Conservation (phyloP, 805 yeast species). For the Metschnikowia kunwiensis region DNA sequence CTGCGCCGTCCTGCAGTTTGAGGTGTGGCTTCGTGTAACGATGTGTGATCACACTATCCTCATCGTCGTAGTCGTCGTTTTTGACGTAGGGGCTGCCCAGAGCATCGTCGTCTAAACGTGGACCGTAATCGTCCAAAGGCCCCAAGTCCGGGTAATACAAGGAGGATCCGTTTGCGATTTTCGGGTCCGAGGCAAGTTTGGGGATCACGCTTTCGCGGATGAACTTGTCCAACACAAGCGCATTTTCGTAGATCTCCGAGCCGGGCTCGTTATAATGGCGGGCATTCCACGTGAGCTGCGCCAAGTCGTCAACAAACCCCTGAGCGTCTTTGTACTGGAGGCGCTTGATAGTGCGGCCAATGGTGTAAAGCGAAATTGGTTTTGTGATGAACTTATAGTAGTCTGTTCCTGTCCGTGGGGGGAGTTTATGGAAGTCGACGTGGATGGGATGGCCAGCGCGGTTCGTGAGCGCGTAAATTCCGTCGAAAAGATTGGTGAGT, state of each 20-base stretch:
- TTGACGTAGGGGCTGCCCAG: constrained; percentile 13
- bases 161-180: constrained; percentile 31
- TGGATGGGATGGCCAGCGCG: constrained; percentile 44
- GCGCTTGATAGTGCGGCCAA: constrained; percentile 57
- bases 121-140: constrained; percentile 38
- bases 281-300: constrained; percentile 89
- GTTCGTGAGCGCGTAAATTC: constrained; percentile 40
- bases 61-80: constrained; percentile 19
- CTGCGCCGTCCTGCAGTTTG: constrained; percentile 39
- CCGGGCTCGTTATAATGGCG: constrained; percentile 73
- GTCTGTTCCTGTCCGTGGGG: constrained; percentile 67
- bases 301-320: constrained; percentile 71
- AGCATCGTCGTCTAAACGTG: constrained; percentile 13
- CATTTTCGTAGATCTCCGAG: constrained; percentile 66
- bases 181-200: constrained; percentile 41
- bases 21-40: constrained; percentile 6
- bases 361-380: constrained; percentile 79
- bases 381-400: constrained; percentile 74
- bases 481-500: constrained; percentile 34
- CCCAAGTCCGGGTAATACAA: constrained; percentile 65
- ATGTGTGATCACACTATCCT: constrained; percentile 12
- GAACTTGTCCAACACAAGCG: constrained; percentile 53
- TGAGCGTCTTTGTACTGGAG: constrained; percentile 57
- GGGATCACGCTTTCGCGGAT: constrained; percentile 49
- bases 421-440: constrained; percentile 67